Evolutionary conservation across 2,329 filamentous ascomycete species (phyloP).

Genomic region (Lasiodiplodia citricola): DNA sequence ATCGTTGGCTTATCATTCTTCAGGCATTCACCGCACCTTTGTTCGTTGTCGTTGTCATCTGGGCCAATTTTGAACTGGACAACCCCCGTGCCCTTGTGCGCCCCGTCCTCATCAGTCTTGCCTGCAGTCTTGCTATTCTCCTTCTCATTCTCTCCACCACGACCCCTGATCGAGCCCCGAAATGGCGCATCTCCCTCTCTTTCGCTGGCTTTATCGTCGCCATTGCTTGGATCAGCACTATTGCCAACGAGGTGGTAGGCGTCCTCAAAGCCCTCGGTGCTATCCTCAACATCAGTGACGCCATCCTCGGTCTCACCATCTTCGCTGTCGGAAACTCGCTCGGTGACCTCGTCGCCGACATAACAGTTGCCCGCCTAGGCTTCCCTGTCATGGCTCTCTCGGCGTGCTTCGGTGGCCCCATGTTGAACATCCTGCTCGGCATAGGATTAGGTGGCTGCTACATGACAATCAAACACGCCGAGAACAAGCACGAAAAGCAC

Average conservation of each 20-base stretch:
- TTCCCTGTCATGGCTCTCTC: conserved; percentile 96
- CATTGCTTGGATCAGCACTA: conserved; percentile 95
- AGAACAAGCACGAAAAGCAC: conserved; percentile 69
- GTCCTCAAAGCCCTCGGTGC: conserved; percentile 93
- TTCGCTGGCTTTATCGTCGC: conserved; percentile 89
- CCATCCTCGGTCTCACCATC: conserved; percentile 90
- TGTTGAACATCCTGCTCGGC: conserved; percentile 95
- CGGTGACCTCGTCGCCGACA: conserved; percentile 91
- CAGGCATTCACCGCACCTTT: conserved; percentile 87
- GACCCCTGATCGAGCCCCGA: conserved; percentile 68
- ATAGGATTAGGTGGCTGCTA: conserved; percentile 91
- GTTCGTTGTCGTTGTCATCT: conserved; percentile 79
- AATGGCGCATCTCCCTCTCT: conserved; percentile 78
- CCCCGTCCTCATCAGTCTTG: conserved; percentile 49
- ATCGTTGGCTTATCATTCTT: conserved; percentile 83
- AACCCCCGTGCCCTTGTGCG: conserved; percentile 65
- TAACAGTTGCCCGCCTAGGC: conserved; percentile 89
- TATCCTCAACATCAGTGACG: conserved; percentile 90
- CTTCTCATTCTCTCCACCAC: conserved; percentile 72
- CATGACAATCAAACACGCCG: conserved; percentile 77
- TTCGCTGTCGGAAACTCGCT: conserved; percentile 97
- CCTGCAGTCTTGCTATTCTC: conserved; percentile 69
- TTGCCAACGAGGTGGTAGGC: conserved; percentile 93
- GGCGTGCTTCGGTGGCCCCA: conserved; percentile 96
- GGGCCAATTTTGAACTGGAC: conserved; percentile 69